Percentiles rank a stretch among this genome's conserved stretches.
Conservation (phyloP, 2,329 filamentous ascomycete species). For the Ceratocystis alfenasii region DNA sequence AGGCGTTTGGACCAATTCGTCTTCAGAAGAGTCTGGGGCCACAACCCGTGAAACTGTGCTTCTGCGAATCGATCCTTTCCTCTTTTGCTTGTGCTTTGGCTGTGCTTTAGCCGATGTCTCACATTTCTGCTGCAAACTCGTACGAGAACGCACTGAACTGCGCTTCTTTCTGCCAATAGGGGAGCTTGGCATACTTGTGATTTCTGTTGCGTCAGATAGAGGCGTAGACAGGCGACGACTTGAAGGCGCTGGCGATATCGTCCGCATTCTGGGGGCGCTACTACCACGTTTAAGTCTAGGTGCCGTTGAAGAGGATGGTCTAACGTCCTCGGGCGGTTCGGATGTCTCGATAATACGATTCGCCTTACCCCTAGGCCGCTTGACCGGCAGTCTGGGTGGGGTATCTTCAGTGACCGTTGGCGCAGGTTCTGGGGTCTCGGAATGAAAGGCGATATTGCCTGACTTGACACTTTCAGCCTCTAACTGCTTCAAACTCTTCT, state of each 20-base stretch:
- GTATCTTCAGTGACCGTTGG: constrained; percentile 10
- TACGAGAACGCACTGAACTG: neutral
- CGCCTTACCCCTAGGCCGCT: constrained; percentile 10
- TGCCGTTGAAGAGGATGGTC: neutral
- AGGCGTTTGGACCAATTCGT: constrained; percentile 15
- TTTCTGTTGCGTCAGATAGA: constrained; percentile 1
- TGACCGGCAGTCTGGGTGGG: neutral
- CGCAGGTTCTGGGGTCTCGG: neutral
- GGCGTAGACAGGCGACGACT: constrained; percentile 6
- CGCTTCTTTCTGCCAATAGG: neutral
- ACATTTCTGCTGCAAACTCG: neutral
- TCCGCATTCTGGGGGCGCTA: neutral
- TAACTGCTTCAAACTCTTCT: neutral
- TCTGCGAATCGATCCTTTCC: neutral
- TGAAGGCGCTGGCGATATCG: neutral
- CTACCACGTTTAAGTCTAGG: neutral
- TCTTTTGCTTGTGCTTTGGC: neutral
- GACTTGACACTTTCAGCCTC: neutral
- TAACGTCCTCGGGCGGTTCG: neutral
- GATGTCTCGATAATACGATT: constrained; percentile 14
- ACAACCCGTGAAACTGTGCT: neutral
- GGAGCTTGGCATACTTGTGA: neutral
- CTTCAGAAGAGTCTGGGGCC: constrained; percentile 13
- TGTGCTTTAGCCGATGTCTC: neutral
- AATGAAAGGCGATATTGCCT: neutral